Evolutionary conservation across 108 stramenopile genomes (phyloP), one percentile per base, ranked within the genome.

Genomic region (Stephanodiscus triporus): DNA sequence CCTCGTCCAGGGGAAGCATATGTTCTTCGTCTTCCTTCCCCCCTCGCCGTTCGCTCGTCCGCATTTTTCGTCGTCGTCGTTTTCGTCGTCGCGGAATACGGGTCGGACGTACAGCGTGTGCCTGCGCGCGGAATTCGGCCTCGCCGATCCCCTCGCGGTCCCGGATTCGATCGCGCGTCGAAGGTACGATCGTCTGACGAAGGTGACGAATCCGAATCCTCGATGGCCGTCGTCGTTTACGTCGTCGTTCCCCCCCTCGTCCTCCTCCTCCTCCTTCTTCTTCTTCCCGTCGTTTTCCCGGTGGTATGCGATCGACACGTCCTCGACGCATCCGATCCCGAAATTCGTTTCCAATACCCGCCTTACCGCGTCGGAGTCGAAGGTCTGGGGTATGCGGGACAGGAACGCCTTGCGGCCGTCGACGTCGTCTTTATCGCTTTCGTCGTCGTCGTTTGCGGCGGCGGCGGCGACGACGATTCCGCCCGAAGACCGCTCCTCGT

Each of bases 131-230:
- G 86, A 88, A 17, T 78, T 81, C 20, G 50, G 24, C 53, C 85
- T 89, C 9, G 76, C 81, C 14, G 84, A 84, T 53, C 84, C 88
- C 24, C 86, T 72, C n/a, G 88, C 75, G 13, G 87, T 88, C 17
- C 77, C 77, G 2, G 69, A 51, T 40, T 70, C n/a, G 0, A 92
- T 38, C 9, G 89, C 88, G 7, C 63, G 45, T 50, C 87, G 59
- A 22, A 71, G 58, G 1, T 50, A 2, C 38, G 67, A 51, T 11
- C 50, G 11, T 9, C 81, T 55, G 4, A 62, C 22, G 47, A 91
- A 83, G 10, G 85, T 88, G 17, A 88, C 87, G 72, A 91, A 91
- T n/a, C 83, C 88, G 81, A 89, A 91, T 24, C 90, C 90, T 20
- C 90, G 76, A 77, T 91, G 90, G 4, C 4, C 34, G 24, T 60